Base-by-base conservation (phyloP, 2,329 filamentous ascomycete genomes). In the Aureobasidium lini region DNA sequence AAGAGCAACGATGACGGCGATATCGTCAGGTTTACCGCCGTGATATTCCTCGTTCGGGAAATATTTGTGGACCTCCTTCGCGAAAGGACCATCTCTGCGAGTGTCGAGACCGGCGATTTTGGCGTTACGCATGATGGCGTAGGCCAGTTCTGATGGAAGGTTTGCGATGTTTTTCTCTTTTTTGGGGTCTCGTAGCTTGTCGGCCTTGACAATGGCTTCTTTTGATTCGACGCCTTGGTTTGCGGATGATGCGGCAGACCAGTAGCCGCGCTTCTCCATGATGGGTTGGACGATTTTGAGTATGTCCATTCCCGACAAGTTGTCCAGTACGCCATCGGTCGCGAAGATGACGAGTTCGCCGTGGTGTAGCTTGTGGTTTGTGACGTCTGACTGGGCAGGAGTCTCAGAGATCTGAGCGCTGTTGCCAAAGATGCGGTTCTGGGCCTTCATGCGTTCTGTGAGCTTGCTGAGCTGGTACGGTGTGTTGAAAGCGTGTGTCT, bases 401-500 rank as follows among this genome's bases (percentile, higher is more conserved):
- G 87, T 80, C 74, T 99, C 94, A 70, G 87, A 86, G 29, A 96
- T 82, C 59, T 72, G 71, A 4, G 72, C 70, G 1, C 83, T 79
- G 46, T 90, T 90, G 18, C 93, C 93, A 71, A 96, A 97, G 31
- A 90, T 84, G 11, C 86, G 84, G 67, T 91, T 87, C 67, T 94
- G 89, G 23, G 85, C 83, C 60, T 90, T 82, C 74, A 96, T 86
- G 66, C 83, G 84, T 3, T 87, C 83, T 0, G 94, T 93, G 7
- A 96, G 86, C 57, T 96, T 85, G 57, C 90, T 93, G 42, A 99
- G 82, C 73, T 99, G 94, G 70, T 89, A 99, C 0, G 94, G 94
- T 0, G 94, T 97, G 74, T 99, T 99, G 81, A 99, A 99, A 44
- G 87, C 91, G 72, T 99, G 94, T 0, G 91, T 96, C 74, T 99